Conservation (phyloP, 2,329 filamentous ascomycete genomes). For the Trichoderma sp. region DNA sequence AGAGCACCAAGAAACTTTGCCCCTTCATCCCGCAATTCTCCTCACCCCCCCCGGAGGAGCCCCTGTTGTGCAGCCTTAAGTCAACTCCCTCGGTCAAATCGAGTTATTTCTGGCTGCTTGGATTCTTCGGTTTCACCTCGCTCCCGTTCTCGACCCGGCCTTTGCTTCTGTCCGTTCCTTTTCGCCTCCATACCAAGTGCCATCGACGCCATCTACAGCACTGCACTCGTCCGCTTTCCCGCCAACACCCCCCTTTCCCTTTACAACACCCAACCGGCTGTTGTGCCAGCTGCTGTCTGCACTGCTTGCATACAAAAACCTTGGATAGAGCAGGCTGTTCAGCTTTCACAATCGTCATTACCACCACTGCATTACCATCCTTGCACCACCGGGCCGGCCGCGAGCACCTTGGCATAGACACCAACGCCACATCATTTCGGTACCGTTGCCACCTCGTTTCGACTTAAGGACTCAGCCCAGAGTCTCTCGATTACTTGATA, state of each 20-base stretch:
- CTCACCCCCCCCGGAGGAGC: background rate
- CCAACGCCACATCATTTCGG: slow-evolving; percentile 19
- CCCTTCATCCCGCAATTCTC: slow-evolving; percentile 11
- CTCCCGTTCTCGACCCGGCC: background rate
- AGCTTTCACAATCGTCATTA: slow-evolving; percentile 3
- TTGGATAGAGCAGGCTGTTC: background rate
- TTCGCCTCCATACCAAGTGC: background rate
- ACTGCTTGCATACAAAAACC: background rate
- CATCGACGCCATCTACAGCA: background rate
- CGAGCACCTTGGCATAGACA: background rate
- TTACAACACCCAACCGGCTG: background rate
- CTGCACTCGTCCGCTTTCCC: background rate
- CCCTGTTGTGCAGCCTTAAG: background rate
- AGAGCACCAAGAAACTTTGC: slow-evolving; percentile 4
- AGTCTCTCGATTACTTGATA: background rate
- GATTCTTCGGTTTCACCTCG: background rate
- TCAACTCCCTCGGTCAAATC: background rate
- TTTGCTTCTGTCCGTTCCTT: background rate
- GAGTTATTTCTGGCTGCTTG: background rate
- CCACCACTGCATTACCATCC: background rate
- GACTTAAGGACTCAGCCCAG: background rate
- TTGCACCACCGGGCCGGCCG: background rate
- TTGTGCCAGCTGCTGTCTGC: background rate
- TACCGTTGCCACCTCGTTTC: slow-evolving; percentile 16
- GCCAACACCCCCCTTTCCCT: background rate